Base-by-base conservation (phyloP, 1,284 basidiomycete species). In the Ceratobasidium sp. region DNA sequence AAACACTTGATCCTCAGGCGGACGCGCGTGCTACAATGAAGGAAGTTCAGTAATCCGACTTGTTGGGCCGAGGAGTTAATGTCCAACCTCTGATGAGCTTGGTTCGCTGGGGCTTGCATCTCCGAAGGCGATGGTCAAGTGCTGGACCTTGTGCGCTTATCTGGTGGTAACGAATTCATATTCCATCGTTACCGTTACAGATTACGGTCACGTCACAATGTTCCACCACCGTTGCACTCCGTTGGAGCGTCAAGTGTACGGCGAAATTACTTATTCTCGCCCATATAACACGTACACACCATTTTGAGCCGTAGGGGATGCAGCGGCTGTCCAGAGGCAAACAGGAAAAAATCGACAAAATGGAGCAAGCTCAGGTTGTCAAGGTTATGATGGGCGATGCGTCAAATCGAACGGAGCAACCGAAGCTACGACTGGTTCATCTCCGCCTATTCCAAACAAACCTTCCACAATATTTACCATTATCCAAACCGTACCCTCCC, bases 401-500 rank as follows among this genome's bases (percentile, higher is more conserved):
- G 4, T 69, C 49, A 7, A 69, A 56, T 34, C 37, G 49, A 8
- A 29, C 34, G 19, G 16, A 61, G 37, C 34, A n/a, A 3, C 9
- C 59, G 41, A 43, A 43, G n/a, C 4, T 43, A 43, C 22, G 37
- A 22, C 37, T 24, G 24, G 34, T 22, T n/a, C n/a, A n/a, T 43
- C 34, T 5, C 66, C 66, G 13, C 13, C 24, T 14, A n/a, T 46
- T 14, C 53, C 53, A 11, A 8, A 53, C 27, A 53, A 56, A 11
- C 66, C 66, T 16, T 19, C 49, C 4, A 41, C 39, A 14, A n/a
- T n/a, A n/a, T n/a, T n/a, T n/a, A 9, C 19, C 14, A n/a, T 9
- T 22, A 19, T 46, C 59, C 7, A 62, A 62, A 46, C 66, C 65
- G 16, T 39, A 53, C 22, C 66, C 54, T 9, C 66, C 53, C 56